Base-by-base conservation (phyloP, 352 stramenopile species). In the Phytophthora melonis region DNA sequence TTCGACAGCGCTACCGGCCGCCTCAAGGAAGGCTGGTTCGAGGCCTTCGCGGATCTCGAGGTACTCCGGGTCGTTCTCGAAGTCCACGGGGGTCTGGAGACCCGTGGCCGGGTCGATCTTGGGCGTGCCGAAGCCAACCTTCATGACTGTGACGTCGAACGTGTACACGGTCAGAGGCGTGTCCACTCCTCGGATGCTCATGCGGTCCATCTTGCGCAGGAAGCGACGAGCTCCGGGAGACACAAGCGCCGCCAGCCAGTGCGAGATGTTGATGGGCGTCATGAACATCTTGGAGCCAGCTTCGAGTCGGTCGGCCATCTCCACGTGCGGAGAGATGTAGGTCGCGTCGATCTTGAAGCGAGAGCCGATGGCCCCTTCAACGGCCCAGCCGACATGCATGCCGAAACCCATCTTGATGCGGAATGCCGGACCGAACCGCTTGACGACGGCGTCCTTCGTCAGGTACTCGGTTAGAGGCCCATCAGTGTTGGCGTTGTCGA, bases 261-360 rank as follows among this genome's bases (percentile, higher is more conserved):
- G 91, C 2, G 88, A 96, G 7, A 97, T 75, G 47, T 97, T 95
- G 68, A 97, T 89, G 7, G 87, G 86, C 6, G 88, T 93, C 45
- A 71, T 78, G 61, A 97, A 98, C 39, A 96, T 97, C 73, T 99
- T 99, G 47, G 97, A 99, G 0, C 86, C 94, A 6, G 92, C 96
- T 77, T 99, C 96, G 5, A 99, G 82, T 18, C 93, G 95, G 63
- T 99, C 96, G 9, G 95, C 89, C 83, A 94, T 93, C 64, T 99
- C 96, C 11, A 99, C 96, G 60, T 98, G 93, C 25, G 97, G 94
- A 6, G 92, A 98, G 60, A 99, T 97, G 72, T 99, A 99, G 16
- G 97, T 99, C n/a, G 96, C 96, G 74, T 99, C 97, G 68, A 99
- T 98, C 72, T 99, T 99, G 66, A 92, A 91, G 14, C 94, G 86